Base-by-base conservation (phyloP, 2,329 filamentous ascomycete genomes). In the Botrytis galanthina region DNA sequence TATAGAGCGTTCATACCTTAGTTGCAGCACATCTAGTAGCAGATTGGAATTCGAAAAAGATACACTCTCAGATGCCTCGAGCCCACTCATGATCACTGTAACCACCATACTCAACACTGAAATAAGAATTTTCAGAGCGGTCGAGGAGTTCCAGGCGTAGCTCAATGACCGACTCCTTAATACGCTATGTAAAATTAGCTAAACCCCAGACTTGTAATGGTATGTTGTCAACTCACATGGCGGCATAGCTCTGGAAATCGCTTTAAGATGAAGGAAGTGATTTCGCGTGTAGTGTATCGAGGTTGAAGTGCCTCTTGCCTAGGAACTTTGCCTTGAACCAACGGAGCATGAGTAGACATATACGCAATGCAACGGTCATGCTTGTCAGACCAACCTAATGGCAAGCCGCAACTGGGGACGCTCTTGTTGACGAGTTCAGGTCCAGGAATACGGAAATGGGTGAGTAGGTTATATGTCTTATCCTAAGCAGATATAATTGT, bases 301-400 rank as follows among this genome's bases (percentile, higher is more conserved):
- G 59, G 51, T 6, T 71, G 63, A 3, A 32, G 14, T 32, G n/a
- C 39, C 22, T 73, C 72, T n/a, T 72, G 67, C 14, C n/a, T 57
- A 12, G 72, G 72, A 6, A 73, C 59, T 22, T 72, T 73, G 3
- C 72, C 72, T 35, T 73, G 29, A 22, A 48, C 42, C 22, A 73
- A 57, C 7, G 69, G 68, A 54, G 72, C 72, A 44, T 73, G 72
- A 16, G 72, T 73, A 16, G 72, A 70, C 20, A 73, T 20, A 26
- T 73, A 73, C 20, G 72, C 72, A 29, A 73, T 73, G 39, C 70
- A 73, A 20, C 72, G 69, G 37, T 73, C 72, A 29, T 73, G 72
- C 16, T 71, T 73, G 14, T 72, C n/a, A 8, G 59, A 60, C 72
- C 72, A 73, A 18, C 57, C 60, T 46, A 44, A 22, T n/a, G 72